These are phyloP conservation scores for Pyricularia grisea DNA, from an alignment of 2,329 filamentous ascomycete species.

Conservation along the genomic window DNA sequence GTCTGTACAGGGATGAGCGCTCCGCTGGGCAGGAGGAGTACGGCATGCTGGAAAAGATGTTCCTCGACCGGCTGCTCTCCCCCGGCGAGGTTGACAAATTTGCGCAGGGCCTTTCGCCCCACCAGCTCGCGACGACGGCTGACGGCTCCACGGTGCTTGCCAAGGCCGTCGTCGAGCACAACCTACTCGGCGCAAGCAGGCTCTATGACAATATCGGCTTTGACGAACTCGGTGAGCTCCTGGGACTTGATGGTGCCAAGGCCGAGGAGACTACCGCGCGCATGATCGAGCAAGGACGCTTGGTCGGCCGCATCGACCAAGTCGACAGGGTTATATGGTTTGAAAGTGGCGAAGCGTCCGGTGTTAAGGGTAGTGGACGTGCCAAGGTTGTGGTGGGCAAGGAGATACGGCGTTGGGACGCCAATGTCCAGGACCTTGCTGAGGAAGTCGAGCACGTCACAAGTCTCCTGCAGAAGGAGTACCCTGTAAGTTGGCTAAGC, in stretches of 20 bases:
- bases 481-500: constrained; percentile 45
- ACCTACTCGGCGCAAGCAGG: constrained; percentile 75
- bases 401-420: constrained; percentile 80
- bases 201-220: constrained; percentile 72
- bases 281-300: constrained; percentile 91
- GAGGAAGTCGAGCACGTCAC: constrained; percentile 77
- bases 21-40: constrained; percentile 67
- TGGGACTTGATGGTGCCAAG: constrained; percentile 69
- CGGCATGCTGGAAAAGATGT: constrained; percentile 93
- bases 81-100: constrained; percentile 82
- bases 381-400: constrained; percentile 54
- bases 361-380: constrained; percentile 57
- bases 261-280: constrained; percentile 86
- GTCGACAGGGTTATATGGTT: constrained; percentile 85
- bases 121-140: constrained; percentile 82
- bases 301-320: constrained; percentile 88
- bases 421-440: constrained; percentile 74
- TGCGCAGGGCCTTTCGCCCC: constrained; percentile 66
- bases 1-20: constrained; percentile 90
- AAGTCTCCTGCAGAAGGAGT: constrained; percentile 68
- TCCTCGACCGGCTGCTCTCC: constrained; percentile 75
- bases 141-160: constrained; percentile 91
- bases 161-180: constrained; percentile 93
- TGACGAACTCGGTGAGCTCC: constrained; percentile 63
- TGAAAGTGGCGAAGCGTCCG: constrained; percentile 61